These are phyloP conservation scores for Domatiomyces globalis DNA, from an alignment of 2,329 filamentous ascomycete species.

Conservation along the genomic window DNA sequence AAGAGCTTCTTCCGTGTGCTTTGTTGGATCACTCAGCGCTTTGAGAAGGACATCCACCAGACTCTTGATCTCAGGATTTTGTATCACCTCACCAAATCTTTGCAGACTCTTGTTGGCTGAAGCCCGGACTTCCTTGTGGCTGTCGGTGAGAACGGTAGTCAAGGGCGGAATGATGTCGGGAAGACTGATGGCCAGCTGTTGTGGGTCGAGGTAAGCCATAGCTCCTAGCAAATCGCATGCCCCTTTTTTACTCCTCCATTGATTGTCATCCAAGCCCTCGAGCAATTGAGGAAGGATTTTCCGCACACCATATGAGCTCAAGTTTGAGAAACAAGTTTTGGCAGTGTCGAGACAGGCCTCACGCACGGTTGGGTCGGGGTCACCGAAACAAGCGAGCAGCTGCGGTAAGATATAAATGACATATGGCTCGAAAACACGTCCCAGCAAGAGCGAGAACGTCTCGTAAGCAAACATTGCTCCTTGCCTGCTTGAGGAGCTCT, in stretches of 20 bases:
- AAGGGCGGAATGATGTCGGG: conserved; percentile 95
- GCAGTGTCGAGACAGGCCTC: conserved; percentile 85
- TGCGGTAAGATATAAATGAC: conserved; percentile 91
- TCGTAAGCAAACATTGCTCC: conserved; percentile 84
- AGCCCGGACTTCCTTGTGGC: conserved; percentile 86
- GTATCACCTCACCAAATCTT: conserved; percentile 96
- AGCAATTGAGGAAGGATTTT: conserved; percentile 83
- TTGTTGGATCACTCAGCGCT: conserved; percentile 91
- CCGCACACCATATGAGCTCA: conserved; percentile 94
- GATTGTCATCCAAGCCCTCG: conserved; percentile 80
- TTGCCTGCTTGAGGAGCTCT: conserved; percentile 75
- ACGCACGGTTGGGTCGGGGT: conserved; percentile 74
- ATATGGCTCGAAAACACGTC: conserved; percentile 86
- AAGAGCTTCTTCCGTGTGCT: conserved; percentile 87
- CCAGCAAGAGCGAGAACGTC: conserved; percentile 71
- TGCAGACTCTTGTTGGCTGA: conserved; percentile 93
- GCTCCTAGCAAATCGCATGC: conserved; percentile 92
- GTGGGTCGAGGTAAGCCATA: conserved; percentile 95
- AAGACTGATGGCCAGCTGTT: conserved; percentile 80
- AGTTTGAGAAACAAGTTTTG: conserved; percentile 81
- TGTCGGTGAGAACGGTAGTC: conserved; percentile 88
- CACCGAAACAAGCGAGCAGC: conserved; percentile 76
- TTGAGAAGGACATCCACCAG: conserved; percentile 85
- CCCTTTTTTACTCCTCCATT: conserved; percentile 98
- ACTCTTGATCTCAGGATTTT: conserved; percentile 89